Evolutionary conservation across 1,139 yeast genomes (phyloP).

Genomic region (Yamadazyma pseudoaaseri): DNA sequence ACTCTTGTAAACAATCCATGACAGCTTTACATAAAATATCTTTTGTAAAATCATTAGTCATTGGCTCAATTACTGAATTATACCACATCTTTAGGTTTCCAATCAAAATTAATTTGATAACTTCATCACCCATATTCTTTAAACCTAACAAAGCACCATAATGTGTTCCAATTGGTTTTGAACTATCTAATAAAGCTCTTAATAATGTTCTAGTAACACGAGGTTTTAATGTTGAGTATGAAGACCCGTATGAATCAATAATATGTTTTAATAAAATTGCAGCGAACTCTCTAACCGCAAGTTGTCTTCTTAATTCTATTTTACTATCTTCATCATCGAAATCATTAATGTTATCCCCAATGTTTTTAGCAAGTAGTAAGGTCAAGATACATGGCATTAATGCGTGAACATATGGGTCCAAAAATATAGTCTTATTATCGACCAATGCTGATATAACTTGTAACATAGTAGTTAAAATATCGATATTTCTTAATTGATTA

Average conservation of each 20-base stretch:
- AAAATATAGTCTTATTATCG: constrained; percentile 79
- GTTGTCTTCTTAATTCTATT: constrained; percentile 39
- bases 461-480: constrained; percentile 79
- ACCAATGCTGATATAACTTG: constrained; percentile 85
- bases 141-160: constrained; percentile 91
- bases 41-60: constrained; percentile 42
- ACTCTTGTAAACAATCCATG: constrained; percentile 51
- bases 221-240: constrained; percentile 88
- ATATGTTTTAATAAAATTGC: constrained; percentile 80
- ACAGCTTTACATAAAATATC: constrained; percentile 47
- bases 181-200: constrained; percentile 79
- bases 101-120: constrained; percentile 75
- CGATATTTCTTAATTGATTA: constrained; percentile 74
- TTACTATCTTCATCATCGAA: constrained; percentile 26
- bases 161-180: constrained; percentile 83
- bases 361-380: constrained; percentile 78
- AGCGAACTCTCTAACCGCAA: constrained; percentile 82
- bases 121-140: constrained; percentile 82
- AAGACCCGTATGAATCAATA: constrained; percentile 74
- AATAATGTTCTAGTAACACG: constrained; percentile 90
- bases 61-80: constrained; percentile 47
- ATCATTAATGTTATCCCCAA: constrained; percentile 60
- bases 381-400: constrained; percentile 95
- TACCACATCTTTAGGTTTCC: constrained; percentile 88
- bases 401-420: constrained; percentile 96